Base-by-base conservation (phyloP, 495 filamentous ascomycete species). In the Penicillium antarcticum region DNA sequence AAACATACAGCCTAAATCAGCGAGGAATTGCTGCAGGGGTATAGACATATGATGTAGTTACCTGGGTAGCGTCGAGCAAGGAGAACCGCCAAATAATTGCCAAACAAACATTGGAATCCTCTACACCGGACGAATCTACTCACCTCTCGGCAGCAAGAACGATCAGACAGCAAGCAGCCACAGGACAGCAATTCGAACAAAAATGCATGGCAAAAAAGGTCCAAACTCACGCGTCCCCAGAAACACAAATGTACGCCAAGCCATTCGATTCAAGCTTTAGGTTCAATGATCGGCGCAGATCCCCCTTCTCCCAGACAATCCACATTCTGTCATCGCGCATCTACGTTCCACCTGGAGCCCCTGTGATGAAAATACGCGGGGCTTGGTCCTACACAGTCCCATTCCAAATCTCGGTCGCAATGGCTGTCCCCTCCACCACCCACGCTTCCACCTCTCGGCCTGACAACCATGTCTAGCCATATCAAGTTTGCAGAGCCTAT, bases 261-360 rank as follows among this genome's bases (percentile, higher is more conserved):
- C 42, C 44, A 47, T 31, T 47, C 48, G 45, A 53, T 54, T 3
- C 56, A 55, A 55, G 43, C 34, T 38, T 53, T 57, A 62, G 51
- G 50, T 62, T 65, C 62, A 62, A 65, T 65, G 62, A 65, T 65
- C 58, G 53, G 35, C 59, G 56, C 4, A 14, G 56, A 65, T 65
- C 62, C 45, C 51, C 52, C 40, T 52, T 56, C 49, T 38, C 50
- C 47, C 44, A 49, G 48, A 56, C 53, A 60, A 55, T 65, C 51
- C 59, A 65, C 62, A 65, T 65, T 65, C 62, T 65, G 56, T 65
- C 62, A 62, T 65, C 56, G 52, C 56, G 62, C 62, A 51, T 65
- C 48, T 56, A 51, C 56, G 62, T 65, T 65, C 59, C 59, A 62
- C 56, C 44, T 54, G 53, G 52, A 52, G 51, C 59, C 62, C 58